These are phyloP conservation scores for Ophiostoma sp. DNA, from an alignment of 2,329 filamentous ascomycete genomes.

Conservation along the genomic window DNA sequence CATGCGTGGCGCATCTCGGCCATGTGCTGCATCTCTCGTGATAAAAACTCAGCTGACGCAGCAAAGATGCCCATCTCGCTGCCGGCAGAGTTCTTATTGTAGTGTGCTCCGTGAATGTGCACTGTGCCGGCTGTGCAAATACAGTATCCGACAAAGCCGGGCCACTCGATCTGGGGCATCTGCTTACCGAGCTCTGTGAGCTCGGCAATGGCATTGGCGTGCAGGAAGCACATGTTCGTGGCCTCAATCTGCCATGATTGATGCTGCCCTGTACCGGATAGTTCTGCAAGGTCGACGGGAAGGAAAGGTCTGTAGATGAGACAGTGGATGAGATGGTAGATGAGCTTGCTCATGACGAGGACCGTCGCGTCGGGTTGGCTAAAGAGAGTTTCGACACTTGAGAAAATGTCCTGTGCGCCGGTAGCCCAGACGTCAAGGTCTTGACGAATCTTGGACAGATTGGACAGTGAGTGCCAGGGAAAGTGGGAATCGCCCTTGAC, in stretches of 20 bases:
- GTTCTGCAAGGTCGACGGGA: conserved; percentile 78
- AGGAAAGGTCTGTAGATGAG: conserved; percentile 85
- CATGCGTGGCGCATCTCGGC: conserved; percentile 73
- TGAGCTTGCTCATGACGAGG: conserved; percentile 77
- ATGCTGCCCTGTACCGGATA: conserved; percentile 77
- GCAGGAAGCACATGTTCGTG: conserved; percentile 81
- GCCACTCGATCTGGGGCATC: conserved; percentile 76
- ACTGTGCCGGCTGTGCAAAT: conserved; percentile 85
- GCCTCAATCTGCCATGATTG: conserved; percentile 93
- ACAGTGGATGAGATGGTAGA: conserved; percentile 85
- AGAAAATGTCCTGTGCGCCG: conserved; percentile 76
- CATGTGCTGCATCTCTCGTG: conserved; percentile 77
- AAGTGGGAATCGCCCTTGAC: conserved; percentile 90
- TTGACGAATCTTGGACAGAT: conserved; percentile 80
- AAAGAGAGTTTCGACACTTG: conserved; percentile 72
- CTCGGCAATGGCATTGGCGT: conserved; percentile 85
- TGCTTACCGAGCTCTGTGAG: conserved; percentile 76
- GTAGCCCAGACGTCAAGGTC: conserved; percentile 84
- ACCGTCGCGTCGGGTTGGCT: conserved; percentile 76
- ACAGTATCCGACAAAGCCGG: conserved; percentile 82
- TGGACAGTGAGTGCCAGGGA: conserved; percentile 85
- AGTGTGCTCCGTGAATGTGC: conserved; percentile 82
- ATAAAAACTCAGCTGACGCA: conserved; percentile 66
- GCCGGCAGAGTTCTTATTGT: conserved; percentile 54
- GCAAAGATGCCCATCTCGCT: conserved; percentile 63